Evolutionary conservation across 495 filamentous ascomycete genomes (phyloP).

Genomic region (Staphylotrichum longicolle): DNA sequence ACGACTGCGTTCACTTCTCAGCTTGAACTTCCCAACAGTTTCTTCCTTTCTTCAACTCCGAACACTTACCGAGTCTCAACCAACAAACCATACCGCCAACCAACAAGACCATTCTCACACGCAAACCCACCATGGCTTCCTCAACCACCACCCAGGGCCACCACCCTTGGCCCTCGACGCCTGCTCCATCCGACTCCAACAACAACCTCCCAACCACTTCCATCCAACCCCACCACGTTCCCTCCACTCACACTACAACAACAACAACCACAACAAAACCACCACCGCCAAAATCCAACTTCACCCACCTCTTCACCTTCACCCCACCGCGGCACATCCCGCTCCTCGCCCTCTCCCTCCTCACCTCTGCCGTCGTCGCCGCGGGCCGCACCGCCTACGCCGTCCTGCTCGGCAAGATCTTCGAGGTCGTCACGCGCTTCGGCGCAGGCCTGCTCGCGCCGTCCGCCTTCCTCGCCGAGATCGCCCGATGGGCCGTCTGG

Average conservation of each 20-base stretch:
- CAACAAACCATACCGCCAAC: not conserved
- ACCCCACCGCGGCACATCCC: conserved; percentile 60
- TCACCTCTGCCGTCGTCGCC: conserved; percentile 60
- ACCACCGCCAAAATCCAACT: conserved; percentile 28
- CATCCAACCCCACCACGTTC: conserved; percentile 11
- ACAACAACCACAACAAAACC: not conserved
- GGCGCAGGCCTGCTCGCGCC: conserved; percentile 54
- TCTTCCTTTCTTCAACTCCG: not conserved
- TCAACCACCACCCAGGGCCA: not conserved
- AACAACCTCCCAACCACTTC: not conserved
- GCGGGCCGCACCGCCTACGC: conserved; percentile 62
- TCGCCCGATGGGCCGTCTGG: conserved; percentile 56
- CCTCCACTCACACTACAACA: not conserved
- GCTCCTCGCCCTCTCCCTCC: conserved; percentile 46
- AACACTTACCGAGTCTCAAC: not conserved
- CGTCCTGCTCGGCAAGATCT: conserved; percentile 71
- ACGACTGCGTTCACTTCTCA: not conserved
- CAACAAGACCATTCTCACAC: not conserved
- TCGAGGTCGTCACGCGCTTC: conserved; percentile 66
- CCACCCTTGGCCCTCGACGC: not conserved
- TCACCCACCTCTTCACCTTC: conserved; percentile 66
- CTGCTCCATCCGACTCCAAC: not conserved
- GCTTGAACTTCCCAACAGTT: not conserved
- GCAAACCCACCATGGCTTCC: conserved; percentile 1
- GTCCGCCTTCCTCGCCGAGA: conserved; percentile 51